Evolutionary conservation across 345 rosid species (phyloP).

Genomic region (Linum trigynum): DNA sequence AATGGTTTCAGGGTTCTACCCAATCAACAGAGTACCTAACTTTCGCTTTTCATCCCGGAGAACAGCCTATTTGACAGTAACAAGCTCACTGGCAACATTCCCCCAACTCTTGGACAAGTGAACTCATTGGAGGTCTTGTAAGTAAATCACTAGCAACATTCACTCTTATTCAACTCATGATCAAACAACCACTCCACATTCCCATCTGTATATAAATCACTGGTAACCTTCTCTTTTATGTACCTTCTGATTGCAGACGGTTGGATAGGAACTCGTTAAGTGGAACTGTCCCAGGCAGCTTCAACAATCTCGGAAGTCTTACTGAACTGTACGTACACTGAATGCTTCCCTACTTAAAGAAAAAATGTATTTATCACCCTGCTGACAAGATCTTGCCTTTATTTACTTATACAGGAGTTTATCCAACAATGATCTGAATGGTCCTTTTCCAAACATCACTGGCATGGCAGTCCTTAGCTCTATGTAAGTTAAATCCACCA

Average conservation of each 20-base stretch:
- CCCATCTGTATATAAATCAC: neutral
- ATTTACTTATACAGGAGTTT: conserved; percentile 35
- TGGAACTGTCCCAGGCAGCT: conserved; percentile 44
- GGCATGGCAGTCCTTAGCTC: conserved; percentile 43
- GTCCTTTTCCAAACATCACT: conserved; percentile 53
- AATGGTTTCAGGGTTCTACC: neutral
- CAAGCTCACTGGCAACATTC: conserved; percentile 46
- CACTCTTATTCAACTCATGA: neutral
- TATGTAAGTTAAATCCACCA: conserved; percentile 38
- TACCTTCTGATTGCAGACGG: conserved; percentile 39
- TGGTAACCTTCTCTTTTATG: neutral
- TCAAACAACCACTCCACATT: too few relatives aligned
- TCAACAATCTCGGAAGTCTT: conserved; percentile 49
- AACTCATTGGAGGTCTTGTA: conserved; percentile 50
- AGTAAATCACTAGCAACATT: conserved; percentile 24
- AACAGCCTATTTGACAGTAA: conserved; percentile 72
- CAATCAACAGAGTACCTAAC: too few relatives aligned
- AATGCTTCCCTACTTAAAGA: too few relatives aligned
- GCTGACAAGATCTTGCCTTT: too few relatives aligned
- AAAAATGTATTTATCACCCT: too few relatives aligned
- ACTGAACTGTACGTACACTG: conserved; percentile 50
- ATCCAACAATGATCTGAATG: conserved; percentile 56
- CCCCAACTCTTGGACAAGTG: conserved; percentile 57
- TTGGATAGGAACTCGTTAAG: conserved; percentile 51
- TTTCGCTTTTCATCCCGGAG: neutral